Evolutionary conservation across 2,329 filamentous ascomycete species (phyloP), one percentile per base, ranked within the genome.

Genomic region (Elsinoe australis): DNA sequence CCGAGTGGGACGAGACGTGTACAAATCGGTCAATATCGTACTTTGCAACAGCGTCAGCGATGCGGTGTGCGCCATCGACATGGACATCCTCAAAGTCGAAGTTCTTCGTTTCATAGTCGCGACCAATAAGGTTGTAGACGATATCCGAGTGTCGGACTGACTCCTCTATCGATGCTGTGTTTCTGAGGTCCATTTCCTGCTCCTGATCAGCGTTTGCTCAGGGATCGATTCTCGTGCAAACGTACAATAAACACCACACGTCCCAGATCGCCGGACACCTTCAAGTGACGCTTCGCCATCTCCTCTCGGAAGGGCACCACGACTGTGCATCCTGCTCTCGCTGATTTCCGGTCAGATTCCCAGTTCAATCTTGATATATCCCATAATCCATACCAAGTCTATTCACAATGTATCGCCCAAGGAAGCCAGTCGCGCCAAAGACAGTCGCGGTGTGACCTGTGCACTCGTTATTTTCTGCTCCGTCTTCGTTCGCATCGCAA

Each of bases 81-180:
- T 98, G 88, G 33, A 96, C 88, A 64, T 96, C 90, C 59, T 87
- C 83, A 52, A 95, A 75, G 49, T 83, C 80, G 69, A 95, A 98
- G 75, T 98, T 98, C 86, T 98, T 98, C 59, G 92, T 98, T 55
- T 90, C 86, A 67, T 96, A 96, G 67, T 90, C 85, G 54, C 90
- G 85, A 55, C 92, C 92, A 61, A 95, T 77, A 59, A 98, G 74
- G 70, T 98, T 98, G 75, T 94, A 95, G 55, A 98, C 92, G 54
- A 95, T 85, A 64, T 98, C 92, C 33, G 90, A 96, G 68, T 98
- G 92, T 60, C 92, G 80, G 47, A 98, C 89, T 61, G 87, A 92
- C 69, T 95, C 89, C 66, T 98, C 92, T 59, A 98, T 92, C 22
- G 90, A 96, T 58, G 85, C 76, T 33, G 88, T 96, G 70, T 98